These are phyloP conservation scores for Rhododendron henanense DNA, from an alignment of 148 eudicot genomes.

Conservation along the genomic window DNA sequence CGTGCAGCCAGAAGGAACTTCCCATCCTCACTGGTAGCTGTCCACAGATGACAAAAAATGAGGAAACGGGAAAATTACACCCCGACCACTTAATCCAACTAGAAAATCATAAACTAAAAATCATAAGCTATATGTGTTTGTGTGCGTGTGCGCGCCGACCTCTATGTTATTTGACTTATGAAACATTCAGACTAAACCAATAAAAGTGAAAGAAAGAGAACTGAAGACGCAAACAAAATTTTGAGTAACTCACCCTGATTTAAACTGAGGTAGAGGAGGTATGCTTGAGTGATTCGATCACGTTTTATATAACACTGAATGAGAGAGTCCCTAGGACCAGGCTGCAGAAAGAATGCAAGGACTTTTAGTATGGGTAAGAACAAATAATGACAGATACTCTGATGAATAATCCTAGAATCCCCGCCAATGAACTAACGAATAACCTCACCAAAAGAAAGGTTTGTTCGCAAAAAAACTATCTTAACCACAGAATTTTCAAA, in stretches of 20 bases:
- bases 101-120: neutral
- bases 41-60: neutral
- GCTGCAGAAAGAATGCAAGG: slow-evolving; percentile 44
- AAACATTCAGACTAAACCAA: neutral
- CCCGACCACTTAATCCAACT: neutral
- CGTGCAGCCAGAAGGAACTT: slow-evolving; percentile 84
- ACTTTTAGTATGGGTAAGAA: neutral
- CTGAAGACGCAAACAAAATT: neutral
- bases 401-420: neutral
- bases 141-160: neutral
- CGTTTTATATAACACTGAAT: slow-evolving; percentile 84
- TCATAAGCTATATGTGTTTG: neutral
- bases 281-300: slow-evolving; percentile 71
- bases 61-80: neutral
- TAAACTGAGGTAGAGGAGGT: slow-evolving; percentile 59
- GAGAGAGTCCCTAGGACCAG: slow-evolving; percentile 73
- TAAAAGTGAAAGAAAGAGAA: neutral
- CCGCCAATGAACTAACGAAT: neutral
- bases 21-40: slow-evolving; percentile 79
- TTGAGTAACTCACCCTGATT: slow-evolving; percentile 43
- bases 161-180: neutral
- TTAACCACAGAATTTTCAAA: neutral
- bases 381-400: neutral
- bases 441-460: neutral
- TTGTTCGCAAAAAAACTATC: neutral